phyloP scores from a whole-genome alignment of 306 rosid genomes.

The Begonia fuchsioides region DNA sequence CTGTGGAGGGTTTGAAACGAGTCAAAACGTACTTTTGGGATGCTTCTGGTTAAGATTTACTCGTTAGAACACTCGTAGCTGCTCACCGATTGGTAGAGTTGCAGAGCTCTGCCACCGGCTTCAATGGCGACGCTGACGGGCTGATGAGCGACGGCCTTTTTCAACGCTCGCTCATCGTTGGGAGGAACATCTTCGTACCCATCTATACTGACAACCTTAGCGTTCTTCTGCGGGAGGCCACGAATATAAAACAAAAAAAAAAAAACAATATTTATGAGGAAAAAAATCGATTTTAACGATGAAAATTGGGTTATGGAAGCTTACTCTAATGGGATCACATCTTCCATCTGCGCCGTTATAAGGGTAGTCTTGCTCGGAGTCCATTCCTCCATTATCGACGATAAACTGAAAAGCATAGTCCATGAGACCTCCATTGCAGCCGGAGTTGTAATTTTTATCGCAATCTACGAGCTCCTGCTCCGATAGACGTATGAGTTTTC shows the following conservation, averaged over 20 bases:
- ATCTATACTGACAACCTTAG: constrained; percentile 66
- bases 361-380: constrained; percentile 70
- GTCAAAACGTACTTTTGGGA: no score
- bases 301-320: background rate
- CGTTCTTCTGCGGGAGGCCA: constrained; percentile 16
- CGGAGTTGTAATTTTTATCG: constrained; percentile 43
- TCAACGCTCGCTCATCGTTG: constrained; percentile 31
- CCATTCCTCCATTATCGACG: constrained; percentile 66
- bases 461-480: constrained; percentile 93
- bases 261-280: background rate
- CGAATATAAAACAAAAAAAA: background rate
- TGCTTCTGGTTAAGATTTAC: no score
- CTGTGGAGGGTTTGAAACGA: constrained; percentile 12
- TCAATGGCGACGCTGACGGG: constrained; percentile 52
- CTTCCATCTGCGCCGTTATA: constrained; percentile 34
- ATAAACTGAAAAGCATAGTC: constrained; percentile 88
- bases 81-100: constrained; percentile 48
- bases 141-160: constrained; percentile 46
- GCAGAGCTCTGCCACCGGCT: constrained; percentile 56
- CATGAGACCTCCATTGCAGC: constrained; percentile 88
- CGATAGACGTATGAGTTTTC: constrained; percentile 54
- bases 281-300: background rate
- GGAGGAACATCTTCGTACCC: constrained; percentile 78
- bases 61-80: no score
- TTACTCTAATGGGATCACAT: constrained; percentile 44